Percentiles rank a stretch among this genome's conserved stretches.
Conservation (phyloP, 1,284 basidiomycete genomes). For the Xerocomus subilludens region DNA sequence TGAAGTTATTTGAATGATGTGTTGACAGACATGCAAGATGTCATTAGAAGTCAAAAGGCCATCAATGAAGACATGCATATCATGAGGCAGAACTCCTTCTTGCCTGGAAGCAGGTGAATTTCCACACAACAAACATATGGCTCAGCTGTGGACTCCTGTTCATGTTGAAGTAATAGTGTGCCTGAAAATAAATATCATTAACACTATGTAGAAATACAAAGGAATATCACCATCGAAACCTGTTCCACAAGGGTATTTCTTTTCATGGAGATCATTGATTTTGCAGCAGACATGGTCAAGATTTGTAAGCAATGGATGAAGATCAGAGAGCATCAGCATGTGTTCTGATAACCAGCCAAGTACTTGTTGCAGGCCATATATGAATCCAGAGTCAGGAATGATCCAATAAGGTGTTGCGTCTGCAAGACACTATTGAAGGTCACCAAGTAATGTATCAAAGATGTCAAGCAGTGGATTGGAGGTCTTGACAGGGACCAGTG, state of each 20-base stretch:
- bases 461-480: constrained; percentile 4
- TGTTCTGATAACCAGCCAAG: constrained; percentile 33
- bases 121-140: too few relatives aligned
- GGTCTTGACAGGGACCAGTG: constrained; percentile 29
- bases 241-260: constrained; percentile 35
- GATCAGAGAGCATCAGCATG: constrained; percentile 31
- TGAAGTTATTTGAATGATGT: too few relatives aligned
- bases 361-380: constrained; percentile 28
- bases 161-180: too few relatives aligned
- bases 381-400: constrained; percentile 42
- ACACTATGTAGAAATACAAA: too few relatives aligned
- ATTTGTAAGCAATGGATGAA: constrained; percentile 50
- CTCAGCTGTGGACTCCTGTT: too few relatives aligned
- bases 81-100: too few relatives aligned
- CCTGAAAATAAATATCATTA: too few relatives aligned
- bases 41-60: too few relatives aligned
- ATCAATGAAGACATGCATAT: too few relatives aligned
- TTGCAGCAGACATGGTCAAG: constrained; percentile 38
- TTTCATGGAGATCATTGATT: too few relatives aligned
- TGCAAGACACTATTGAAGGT: constrained; percentile 41
- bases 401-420: constrained; percentile 46
- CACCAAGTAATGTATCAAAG: constrained; percentile 12
- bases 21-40: too few relatives aligned
- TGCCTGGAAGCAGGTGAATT: too few relatives aligned
- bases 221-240: constrained; percentile 40